Evolutionary conservation across 805 yeast species (phyloP).

Genomic region (Phaffomyces opuntiae): DNA sequence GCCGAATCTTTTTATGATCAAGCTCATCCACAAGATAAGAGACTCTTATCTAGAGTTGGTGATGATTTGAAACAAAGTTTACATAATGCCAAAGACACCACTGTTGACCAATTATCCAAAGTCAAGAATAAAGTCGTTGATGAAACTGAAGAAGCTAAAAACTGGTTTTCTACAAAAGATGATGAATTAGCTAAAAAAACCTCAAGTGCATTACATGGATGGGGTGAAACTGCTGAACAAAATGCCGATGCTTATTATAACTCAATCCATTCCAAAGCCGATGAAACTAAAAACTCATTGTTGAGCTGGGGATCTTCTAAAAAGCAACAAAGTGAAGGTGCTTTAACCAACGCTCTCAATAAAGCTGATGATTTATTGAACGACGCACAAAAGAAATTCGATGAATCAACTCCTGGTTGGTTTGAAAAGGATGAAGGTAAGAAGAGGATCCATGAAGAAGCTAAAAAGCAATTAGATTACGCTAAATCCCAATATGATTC

Average conservation of each 20-base stretch:
- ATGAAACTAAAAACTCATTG: constrained; percentile 9
- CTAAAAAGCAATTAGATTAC: constrained; percentile 16
- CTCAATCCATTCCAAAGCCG: constrained; percentile 8
- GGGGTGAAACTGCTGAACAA: constrained; percentile 38
- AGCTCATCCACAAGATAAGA: no score
- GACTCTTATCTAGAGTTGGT: not conserved
- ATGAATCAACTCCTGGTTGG: not conserved
- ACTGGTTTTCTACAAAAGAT: constrained; percentile 20
- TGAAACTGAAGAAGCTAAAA: constrained; percentile 3
- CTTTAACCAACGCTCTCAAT: constrained; percentile 8
- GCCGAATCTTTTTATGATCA: constrained; percentile 7
- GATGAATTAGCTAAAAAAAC: constrained; percentile 27
- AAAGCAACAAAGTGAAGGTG: constrained; percentile 10
- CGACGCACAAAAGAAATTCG: no score
- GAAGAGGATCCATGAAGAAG: constrained; percentile 20
- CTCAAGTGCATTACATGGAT: constrained; percentile 32
- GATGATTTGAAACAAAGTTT: constrained; percentile 7
- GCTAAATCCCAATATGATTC: no score
- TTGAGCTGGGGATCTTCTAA: constrained; percentile 14
- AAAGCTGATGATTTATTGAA: no score
- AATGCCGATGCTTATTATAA: constrained; percentile 22
- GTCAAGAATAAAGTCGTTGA: constrained; percentile 11
- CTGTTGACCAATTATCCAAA: constrained; percentile 9
- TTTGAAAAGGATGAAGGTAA: constrained; percentile 9
- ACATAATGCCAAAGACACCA: constrained; percentile 18